Conservation (phyloP, 2,329 filamentous ascomycete species). For the Fusarium equiseti region DNA sequence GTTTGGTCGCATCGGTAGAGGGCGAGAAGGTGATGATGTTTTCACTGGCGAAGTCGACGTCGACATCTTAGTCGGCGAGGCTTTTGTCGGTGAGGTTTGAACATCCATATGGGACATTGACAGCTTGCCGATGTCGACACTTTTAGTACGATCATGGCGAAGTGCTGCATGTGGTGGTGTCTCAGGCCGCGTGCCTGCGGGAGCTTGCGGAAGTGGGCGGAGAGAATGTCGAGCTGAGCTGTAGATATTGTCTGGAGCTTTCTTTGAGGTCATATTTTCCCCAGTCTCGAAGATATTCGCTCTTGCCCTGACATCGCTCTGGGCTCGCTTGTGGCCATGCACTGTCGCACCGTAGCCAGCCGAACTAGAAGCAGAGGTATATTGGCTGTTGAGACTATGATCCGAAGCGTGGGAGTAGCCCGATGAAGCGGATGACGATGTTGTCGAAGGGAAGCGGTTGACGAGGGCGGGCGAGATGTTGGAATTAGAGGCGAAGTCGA, state of each 20-base stretch:
- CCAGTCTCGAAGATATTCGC: conserved; percentile 62
- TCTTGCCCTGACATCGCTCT: conserved; percentile 75
- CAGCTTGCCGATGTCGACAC: conserved; percentile 70
- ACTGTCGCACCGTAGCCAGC: conserved; percentile 58
- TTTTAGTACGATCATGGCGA: conserved; percentile 71
- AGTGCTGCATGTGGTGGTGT: conserved; percentile 53
- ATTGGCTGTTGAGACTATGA: conserved; percentile 69
- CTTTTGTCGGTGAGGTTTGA: conserved; percentile 53
- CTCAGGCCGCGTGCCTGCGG: conserved; percentile 60
- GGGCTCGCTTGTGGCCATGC: conserved; percentile 76
- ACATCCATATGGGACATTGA: conserved; percentile 62
- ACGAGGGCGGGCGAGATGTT: conserved; percentile 54
- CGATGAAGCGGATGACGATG: conserved; percentile 78
- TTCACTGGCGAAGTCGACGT: conserved; percentile 10
- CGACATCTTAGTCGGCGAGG: conserved; percentile 7
- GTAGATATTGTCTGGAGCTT: conserved; percentile 73
- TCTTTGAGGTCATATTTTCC: conserved; percentile 59
- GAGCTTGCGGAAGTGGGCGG: conserved; percentile 77
- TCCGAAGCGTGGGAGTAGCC: conserved; percentile 72
- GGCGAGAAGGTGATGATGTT: conserved; percentile 55
- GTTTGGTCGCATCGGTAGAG: conserved; percentile 63
- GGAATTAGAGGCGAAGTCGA: conserved; percentile 60
- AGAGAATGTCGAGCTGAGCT: conserved; percentile 80
- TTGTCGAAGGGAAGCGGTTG: conserved; percentile 75
- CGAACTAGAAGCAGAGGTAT: conserved; percentile 75